A percentile compares a stretch with the other conserved stretches of the same genome.
These are phyloP conservation scores for Suillus fuscotomentosus DNA, from an alignment of 768 basidiomycete genomes.

Conservation along the genomic window DNA sequence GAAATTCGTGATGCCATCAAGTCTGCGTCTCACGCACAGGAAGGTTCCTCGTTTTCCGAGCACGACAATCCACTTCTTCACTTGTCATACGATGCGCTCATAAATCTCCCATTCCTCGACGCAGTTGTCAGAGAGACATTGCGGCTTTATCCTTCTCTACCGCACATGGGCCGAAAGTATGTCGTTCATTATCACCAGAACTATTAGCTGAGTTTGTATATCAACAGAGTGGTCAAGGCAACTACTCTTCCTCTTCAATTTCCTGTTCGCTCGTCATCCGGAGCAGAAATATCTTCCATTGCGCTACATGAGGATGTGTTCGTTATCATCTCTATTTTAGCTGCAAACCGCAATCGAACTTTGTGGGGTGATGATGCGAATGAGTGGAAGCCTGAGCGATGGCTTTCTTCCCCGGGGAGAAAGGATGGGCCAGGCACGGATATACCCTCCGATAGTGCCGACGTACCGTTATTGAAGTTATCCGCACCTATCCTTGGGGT, in stretches of 20 bases:
- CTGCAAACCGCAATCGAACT: constrained; percentile 39
- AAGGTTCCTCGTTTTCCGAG: constrained; percentile 13
- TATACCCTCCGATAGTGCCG: constrained; percentile 31
- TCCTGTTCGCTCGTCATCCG: constrained; percentile 1
- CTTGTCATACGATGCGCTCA: constrained; percentile 32
- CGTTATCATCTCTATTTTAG: constrained; percentile 40
- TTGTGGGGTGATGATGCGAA: constrained; percentile 42
- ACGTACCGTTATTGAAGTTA: background rate
- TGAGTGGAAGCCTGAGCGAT: constrained; percentile 49
- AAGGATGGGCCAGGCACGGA: constrained; percentile 1
- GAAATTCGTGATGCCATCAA: constrained; percentile 12
- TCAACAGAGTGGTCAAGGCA: background rate
- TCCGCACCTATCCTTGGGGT: background rate
- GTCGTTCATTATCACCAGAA: background rate
- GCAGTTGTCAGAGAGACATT: constrained; percentile 36
- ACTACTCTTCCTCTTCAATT: background rate
- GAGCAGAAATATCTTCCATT: background rate
- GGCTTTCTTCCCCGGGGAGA: constrained; percentile 25
- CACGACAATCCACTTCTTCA: constrained; percentile 13
- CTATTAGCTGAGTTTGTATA: background rate
- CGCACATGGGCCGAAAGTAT: constrained; percentile 16
- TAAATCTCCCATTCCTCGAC: constrained; percentile 39
- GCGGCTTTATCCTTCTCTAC: constrained; percentile 26
- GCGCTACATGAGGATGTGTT: constrained; percentile 12
- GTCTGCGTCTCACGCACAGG: constrained; percentile 9